Percentiles rank a stretch among this genome's conserved stretches.
These are phyloP conservation scores for Loxodes magnus DNA, from an alignment of 73 alveolate species.

Conservation along the genomic window DNA sequence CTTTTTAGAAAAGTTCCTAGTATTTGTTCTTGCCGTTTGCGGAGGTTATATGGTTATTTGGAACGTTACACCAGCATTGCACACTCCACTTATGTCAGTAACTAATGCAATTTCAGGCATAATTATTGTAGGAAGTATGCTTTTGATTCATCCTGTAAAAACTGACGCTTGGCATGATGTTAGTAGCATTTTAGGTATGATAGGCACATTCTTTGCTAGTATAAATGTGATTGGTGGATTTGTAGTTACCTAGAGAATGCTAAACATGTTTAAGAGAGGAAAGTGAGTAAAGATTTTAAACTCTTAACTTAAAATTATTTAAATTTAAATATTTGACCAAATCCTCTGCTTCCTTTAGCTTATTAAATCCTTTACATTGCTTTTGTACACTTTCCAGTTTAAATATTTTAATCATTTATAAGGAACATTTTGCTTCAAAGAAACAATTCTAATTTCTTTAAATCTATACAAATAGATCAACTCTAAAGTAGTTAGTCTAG, in stretches of 20 bases:
- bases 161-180: background rate
- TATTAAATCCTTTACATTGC: too few relatives aligned
- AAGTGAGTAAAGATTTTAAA: background rate
- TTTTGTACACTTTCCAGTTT: too few relatives aligned
- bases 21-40: background rate
- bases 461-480: too few relatives aligned
- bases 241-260: conserved; percentile 31
- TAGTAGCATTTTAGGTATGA: background rate
- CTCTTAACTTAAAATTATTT: background rate
- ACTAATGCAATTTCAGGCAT: conserved; percentile 72
- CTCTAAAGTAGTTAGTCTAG: too few relatives aligned
- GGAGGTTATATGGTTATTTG: background rate
- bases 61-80: conserved; percentile 36
- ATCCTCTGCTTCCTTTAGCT: too few relatives aligned
- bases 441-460: too few relatives aligned
- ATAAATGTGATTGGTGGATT: conserved; percentile 35
- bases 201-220: background rate
- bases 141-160: conserved; percentile 16
- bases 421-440: too few relatives aligned
- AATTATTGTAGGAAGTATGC: conserved; percentile 37
- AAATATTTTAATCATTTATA: too few relatives aligned
- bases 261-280: conserved; percentile 4
- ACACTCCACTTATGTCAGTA: conserved; percentile 50
- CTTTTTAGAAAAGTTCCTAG: background rate
- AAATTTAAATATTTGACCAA: background rate